These are phyloP conservation scores for Aspergillus luchuensis DNA, from an alignment of 2,329 filamentous ascomycete species.

Conservation along the genomic window DNA sequence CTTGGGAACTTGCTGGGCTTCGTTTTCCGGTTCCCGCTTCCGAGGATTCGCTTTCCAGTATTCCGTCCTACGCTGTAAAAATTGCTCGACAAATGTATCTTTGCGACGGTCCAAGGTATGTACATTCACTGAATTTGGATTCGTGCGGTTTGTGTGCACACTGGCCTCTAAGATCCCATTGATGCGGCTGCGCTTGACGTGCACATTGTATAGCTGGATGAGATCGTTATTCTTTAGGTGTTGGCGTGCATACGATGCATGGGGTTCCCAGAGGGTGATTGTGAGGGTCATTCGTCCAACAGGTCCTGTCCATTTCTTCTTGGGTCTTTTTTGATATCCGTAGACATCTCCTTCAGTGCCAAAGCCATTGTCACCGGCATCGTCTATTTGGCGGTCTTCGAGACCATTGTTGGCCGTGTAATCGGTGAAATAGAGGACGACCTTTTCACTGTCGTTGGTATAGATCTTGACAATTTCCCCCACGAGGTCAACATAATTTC, in stretches of 20 bases:
- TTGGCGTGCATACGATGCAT: constrained; percentile 61
- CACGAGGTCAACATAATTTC: constrained; percentile 67
- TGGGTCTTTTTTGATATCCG: constrained; percentile 52
- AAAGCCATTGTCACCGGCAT: constrained; percentile 23
- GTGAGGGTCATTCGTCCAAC: constrained; percentile 71
- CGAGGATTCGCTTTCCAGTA: constrained; percentile 58
- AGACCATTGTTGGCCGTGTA: constrained; percentile 73
- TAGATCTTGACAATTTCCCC: constrained; percentile 69
- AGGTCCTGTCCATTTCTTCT: constrained; percentile 68
- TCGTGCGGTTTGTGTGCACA: constrained; percentile 62
- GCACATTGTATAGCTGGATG: constrained; percentile 71
- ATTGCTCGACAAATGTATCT: constrained; percentile 54
- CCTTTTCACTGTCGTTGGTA: constrained; percentile 46
- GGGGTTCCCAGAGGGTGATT: constrained; percentile 69
- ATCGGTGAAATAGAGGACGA: constrained; percentile 75
- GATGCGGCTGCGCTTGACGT: constrained; percentile 61
- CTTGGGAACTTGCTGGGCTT: constrained; percentile 29
- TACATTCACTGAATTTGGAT: constrained; percentile 61
- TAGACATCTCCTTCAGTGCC: constrained; percentile 57
- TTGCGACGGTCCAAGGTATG: constrained; percentile 53
- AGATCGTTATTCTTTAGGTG: constrained; percentile 62
- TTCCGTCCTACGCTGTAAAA: constrained; percentile 64
- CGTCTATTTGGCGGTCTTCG: constrained; percentile 54
- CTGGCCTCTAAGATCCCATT: constrained; percentile 68
- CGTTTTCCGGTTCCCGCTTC: constrained; percentile 32